Evolutionary conservation across 1,284 basidiomycete genomes (phyloP), one percentile per base, ranked within the genome.

Genomic region (Puccinia triticina): DNA sequence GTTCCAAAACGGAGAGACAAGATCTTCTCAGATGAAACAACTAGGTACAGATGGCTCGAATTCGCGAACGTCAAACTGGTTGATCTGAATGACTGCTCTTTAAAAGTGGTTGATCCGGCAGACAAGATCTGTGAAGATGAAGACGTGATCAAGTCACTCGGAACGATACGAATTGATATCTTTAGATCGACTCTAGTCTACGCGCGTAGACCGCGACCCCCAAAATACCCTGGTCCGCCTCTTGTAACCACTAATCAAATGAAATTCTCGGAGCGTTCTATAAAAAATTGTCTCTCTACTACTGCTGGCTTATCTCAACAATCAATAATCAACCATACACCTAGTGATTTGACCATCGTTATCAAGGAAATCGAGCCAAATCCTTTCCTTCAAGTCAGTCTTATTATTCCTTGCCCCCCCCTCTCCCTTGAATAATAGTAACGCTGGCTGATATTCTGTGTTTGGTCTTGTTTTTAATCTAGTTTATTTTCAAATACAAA

Each of bases 401-500:
- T 11, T 64, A 0, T 29, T 50, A 29, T 43, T 43, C 43, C n/a
- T n/a, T n/a, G n/a, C n/a, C n/a, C n/a, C n/a, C n/a, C n/a, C n/a
- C n/a, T n/a, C n/a, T n/a, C n/a, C n/a, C n/a, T n/a, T n/a, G n/a
- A n/a, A n/a, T n/a, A n/a, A n/a, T n/a, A n/a, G n/a, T n/a, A n/a
- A n/a, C n/a, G n/a, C n/a, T n/a, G n/a, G n/a, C n/a, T n/a, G n/a
- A n/a, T n/a, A n/a, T n/a, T n/a, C n/a, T n/a, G n/a, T n/a, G n/a
- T n/a, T 46, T 46, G 43, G 8, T 46, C 43, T 64, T 64, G 5
- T 7, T 12, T 71, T 71, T 2, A 10, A 40, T 71, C 34, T 50
- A 76, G 73, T 76, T 76, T 29, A 59, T 76, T 26, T 76, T 76
- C 29, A 37, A 76, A 40, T 76, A 76, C n/a, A 76, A 59, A n/a